Base-by-base conservation (phyloP, 2,329 filamentous ascomycete genomes). In the Neofusicoccum kwambonambiense region DNA sequence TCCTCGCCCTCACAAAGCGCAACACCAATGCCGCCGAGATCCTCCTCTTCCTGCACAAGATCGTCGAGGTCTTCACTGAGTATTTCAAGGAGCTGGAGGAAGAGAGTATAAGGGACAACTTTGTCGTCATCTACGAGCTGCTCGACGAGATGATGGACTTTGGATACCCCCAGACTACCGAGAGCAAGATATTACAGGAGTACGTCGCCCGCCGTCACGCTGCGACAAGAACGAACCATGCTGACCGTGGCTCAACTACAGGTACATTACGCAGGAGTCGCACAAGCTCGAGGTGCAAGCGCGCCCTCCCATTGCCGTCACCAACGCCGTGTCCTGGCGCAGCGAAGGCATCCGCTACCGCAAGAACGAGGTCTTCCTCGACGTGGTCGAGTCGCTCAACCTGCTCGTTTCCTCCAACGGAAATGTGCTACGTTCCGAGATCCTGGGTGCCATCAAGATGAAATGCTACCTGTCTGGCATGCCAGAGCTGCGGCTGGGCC, bases 71-170 rank as follows among this genome's bases (percentile, higher is more conserved):
- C 69, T 99, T 99, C 77, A 99, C 95, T 66, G 95, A 99, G 80
- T 99, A 99, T 83, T 99, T 99, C 86, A 99, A 99, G 79, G 94
- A 96, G 69, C 86, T 99, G 66, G 95, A 99, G 79, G 95, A 99
- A 79, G 95, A 99, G 80, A 97, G 92, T 72, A 99, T 99, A 77
- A 89, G 95, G 72, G 95, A 99, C 83, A 99, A 99, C 83, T 99
- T 99, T 76, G 95, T 99, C 78, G 89, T 99, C 76, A 99, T 99
- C 75, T 99, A 99, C 84, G 95, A 99, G 80, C 82, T 99, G 67
- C 87, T 99, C 68, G 95, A 99, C 76, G 95, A 99, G 83, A 99
- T 99, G 95, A 99, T 99, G 95, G 95, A 99, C 80, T 99, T 99
- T 83, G 95, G 95, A 68, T 97, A 99, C 78, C 95, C 95, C 5